A percentile compares a stretch with the other conserved stretches of the same genome.
These are phyloP conservation scores for Apiotrichum domesticum DNA, from an alignment of 1,284 basidiomycete species.

Conservation along the genomic window DNA sequence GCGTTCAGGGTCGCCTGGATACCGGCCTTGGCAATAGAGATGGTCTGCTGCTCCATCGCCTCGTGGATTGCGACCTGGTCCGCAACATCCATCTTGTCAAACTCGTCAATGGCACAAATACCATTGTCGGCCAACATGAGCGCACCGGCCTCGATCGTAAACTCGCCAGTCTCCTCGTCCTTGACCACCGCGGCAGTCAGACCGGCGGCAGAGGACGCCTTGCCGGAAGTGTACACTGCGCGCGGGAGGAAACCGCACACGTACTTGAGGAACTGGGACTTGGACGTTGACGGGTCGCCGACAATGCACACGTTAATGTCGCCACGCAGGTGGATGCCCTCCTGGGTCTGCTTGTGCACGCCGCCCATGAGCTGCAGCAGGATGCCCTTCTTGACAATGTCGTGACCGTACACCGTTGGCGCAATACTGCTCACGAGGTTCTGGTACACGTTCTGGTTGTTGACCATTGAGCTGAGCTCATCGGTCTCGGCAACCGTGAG, in stretches of 20 bases:
- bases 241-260: slow-evolving; percentile 98
- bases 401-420: slow-evolving; percentile 96
- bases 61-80: slow-evolving; percentile 99
- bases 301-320: slow-evolving; percentile 99
- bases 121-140: slow-evolving; percentile 99
- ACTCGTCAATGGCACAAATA: slow-evolving; percentile 99
- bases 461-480: slow-evolving; percentile 89
- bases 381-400: slow-evolving; percentile 97
- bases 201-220: slow-evolving; percentile 98
- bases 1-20: slow-evolving; percentile 98
- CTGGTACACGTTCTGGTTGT: slow-evolving; percentile 88
- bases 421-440: slow-evolving; percentile 91
- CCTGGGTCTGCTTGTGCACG: slow-evolving; percentile 92
- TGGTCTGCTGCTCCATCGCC: slow-evolving; percentile 99
- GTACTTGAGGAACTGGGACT: slow-evolving; percentile 98
- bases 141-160: slow-evolving; percentile 98
- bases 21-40: slow-evolving; percentile 98
- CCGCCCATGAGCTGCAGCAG: slow-evolving; percentile 99
- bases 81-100: slow-evolving; percentile 99
- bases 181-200: slow-evolving; percentile 96
- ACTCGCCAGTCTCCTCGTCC: slow-evolving; percentile 98
- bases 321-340: slow-evolving; percentile 95
- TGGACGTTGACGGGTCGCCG: slow-evolving; percentile 93
- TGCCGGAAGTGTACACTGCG: slow-evolving; percentile 97
- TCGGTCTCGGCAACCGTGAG: slow-evolving; percentile 92